Evolutionary conservation across 2,329 filamentous ascomycete species (phyloP).

Genomic region (Mycogone perniciosa): DNA sequence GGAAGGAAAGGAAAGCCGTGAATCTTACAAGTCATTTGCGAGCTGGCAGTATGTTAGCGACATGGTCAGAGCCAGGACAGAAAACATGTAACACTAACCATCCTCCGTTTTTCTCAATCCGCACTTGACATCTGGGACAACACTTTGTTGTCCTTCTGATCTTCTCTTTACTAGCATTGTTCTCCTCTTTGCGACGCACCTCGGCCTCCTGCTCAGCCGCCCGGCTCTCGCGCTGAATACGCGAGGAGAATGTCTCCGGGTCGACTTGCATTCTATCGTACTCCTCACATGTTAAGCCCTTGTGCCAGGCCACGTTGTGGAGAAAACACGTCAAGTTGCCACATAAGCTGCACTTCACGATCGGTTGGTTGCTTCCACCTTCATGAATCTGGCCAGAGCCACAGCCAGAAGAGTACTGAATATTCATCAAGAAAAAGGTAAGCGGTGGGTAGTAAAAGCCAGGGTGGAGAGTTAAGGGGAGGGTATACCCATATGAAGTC

Average conservation of each 20-base stretch:
- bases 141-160: neutral
- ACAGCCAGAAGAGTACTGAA: constrained; percentile 4
- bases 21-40: neutral
- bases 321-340: constrained; percentile 1
- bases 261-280: too few relatives aligned
- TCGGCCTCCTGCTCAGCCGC: neutral
- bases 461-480: too few relatives aligned
- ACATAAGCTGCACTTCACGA: constrained; percentile 3
- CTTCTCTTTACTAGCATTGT: neutral
- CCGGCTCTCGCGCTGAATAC: neutral
- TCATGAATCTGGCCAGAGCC: constrained; percentile 6
- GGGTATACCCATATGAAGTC: constrained; percentile 3
- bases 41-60: neutral
- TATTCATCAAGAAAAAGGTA: neutral
- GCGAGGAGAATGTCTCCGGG: too few relatives aligned
- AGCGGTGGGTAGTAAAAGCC: neutral
- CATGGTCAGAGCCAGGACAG: too few relatives aligned
- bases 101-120: constrained; percentile 6
- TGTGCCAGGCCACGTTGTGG: constrained; percentile 2
- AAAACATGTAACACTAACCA: constrained; percentile 7
- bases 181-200: neutral
- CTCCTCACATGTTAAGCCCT: constrained; percentile 3
- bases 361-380: neutral
- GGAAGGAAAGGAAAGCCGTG: too few relatives aligned
- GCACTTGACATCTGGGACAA: neutral